Base-by-base conservation (phyloP, 495 filamentous ascomycete species). In the Podospora fimiseda region DNA sequence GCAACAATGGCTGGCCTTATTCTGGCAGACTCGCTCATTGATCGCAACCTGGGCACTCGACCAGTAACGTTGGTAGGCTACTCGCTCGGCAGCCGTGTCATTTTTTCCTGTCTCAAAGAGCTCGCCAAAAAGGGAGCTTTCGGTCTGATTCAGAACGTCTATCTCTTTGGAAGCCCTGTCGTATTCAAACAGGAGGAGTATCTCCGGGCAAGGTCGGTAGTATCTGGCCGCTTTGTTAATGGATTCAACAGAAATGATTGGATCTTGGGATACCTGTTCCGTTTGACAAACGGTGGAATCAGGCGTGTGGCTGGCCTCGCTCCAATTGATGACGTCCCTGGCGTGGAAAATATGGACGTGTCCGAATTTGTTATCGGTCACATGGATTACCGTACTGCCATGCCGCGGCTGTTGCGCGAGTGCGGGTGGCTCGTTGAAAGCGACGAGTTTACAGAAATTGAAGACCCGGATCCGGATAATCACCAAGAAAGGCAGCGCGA, bases 261-360 rank as follows among this genome's bases (percentile, higher is more conserved):
- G 93, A 97, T 99, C 62, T 69, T 99, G 24, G 91, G 93, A 3
- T 99, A 99, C 61, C 80, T 99, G 5, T 99, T 99, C 76, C 89
- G 93, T 9, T 82, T 95, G 6, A 99, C 93, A 15, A 85, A 83
- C 58, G 93, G 93, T 50, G 94, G 93, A 45, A 91, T 99, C 63
- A 84, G 87, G 69, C 86, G 86, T 15, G 83, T 99, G 0, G 90
- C 90, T 4, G 93, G 93, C n/a, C 80, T 99, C 5, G 90, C 83
- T 3, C 77, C 86, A 7, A 76, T 99, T 20, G 83, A 90, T 36
- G 79, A 75, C 1, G 76, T 96, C 41, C 83, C 83, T 0, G 87
- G 87, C 7, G 68, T 99, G 19, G 93, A 99, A 69, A 97, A 96
- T 58, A 75, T 92, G 18, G 84, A 99, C 63, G 83, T 92, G 20